Percentiles rank a stretch among this genome's conserved stretches.
These are phyloP conservation scores for Hamamelis virginiana DNA, from an alignment of 164 flowering plant species.

Conservation along the genomic window DNA sequence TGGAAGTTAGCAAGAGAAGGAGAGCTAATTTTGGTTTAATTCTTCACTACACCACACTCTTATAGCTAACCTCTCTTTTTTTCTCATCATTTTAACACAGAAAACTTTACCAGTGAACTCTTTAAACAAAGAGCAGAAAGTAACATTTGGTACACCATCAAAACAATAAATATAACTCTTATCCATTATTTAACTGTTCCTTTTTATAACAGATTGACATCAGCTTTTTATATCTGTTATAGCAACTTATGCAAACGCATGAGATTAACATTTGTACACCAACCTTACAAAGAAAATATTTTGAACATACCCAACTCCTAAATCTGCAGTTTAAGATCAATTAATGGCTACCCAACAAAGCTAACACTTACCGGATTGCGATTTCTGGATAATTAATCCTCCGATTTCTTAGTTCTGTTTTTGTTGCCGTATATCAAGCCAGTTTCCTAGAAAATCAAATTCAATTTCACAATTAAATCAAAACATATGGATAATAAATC, in stretches of 20 bases:
- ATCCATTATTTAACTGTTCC: too few relatives aligned
- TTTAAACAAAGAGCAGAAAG: too few relatives aligned
- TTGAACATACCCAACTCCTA: background rate
- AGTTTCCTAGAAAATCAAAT: conserved; percentile 42
- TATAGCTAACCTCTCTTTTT: too few relatives aligned
- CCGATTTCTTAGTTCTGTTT: conserved; percentile 31
- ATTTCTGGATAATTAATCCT: conserved; percentile 18
- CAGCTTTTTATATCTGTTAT: background rate
- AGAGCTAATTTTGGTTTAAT: too few relatives aligned
- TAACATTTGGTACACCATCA: too few relatives aligned
- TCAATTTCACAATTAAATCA: background rate
- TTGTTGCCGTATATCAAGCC: conserved; percentile 83
- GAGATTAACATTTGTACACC: background rate
- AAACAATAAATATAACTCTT: too few relatives aligned
- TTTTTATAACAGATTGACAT: too few relatives aligned
- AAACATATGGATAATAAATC: too few relatives aligned
- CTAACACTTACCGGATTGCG: background rate
- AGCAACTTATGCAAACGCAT: background rate
- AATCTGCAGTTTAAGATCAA: background rate
- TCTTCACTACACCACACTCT: too few relatives aligned
- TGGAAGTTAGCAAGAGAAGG: too few relatives aligned
- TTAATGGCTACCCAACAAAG: background rate
- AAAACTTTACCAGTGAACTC: too few relatives aligned
- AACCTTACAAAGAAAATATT: background rate
- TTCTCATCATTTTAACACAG: too few relatives aligned